phyloP scores from a whole-genome alignment of 257 asterid species.

The Fraxinus pennsylvanica region DNA sequence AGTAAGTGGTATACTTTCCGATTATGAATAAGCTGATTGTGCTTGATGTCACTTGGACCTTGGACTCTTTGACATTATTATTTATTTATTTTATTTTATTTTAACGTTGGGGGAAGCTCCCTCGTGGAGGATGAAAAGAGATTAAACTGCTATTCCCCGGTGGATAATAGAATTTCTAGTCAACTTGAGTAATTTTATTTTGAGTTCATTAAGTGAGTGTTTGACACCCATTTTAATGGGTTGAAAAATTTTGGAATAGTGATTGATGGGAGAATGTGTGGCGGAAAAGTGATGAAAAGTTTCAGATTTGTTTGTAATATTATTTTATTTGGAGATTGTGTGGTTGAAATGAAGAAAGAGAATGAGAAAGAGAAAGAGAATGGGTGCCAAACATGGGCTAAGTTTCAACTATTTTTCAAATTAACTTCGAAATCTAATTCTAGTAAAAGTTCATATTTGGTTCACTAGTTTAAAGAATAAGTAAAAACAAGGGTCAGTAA shows the following conservation, averaged over 20 bases:
- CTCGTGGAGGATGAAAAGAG: neutral
- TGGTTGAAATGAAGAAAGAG: too few species aligned
- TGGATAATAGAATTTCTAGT: neutral
- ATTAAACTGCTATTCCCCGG: neutral
- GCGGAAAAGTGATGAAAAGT: too few species aligned
- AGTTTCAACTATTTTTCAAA: neutral
- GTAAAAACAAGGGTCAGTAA: neutral
- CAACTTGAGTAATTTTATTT: neutral
- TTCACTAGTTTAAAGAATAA: neutral
- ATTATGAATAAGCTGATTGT: neutral
- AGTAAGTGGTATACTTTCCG: neutral
- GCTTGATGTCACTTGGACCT: neutral
- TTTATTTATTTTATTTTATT: too few species aligned
- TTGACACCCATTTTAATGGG: too few species aligned
- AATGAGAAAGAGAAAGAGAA: too few species aligned
- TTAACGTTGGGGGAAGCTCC: neutral
- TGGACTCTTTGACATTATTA: neutral
- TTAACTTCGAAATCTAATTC: neutral
- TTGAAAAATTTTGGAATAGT: too few species aligned
- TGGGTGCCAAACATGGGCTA: too few species aligned
- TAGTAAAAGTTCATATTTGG: neutral
- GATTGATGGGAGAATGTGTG: too few species aligned
- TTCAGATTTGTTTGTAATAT: too few species aligned
- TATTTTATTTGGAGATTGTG: too few species aligned
- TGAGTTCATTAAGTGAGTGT: too few species aligned